These are phyloP conservation scores for Aspergillus bertholletiae DNA, from an alignment of 495 filamentous ascomycete genomes.

Conservation along the genomic window DNA sequence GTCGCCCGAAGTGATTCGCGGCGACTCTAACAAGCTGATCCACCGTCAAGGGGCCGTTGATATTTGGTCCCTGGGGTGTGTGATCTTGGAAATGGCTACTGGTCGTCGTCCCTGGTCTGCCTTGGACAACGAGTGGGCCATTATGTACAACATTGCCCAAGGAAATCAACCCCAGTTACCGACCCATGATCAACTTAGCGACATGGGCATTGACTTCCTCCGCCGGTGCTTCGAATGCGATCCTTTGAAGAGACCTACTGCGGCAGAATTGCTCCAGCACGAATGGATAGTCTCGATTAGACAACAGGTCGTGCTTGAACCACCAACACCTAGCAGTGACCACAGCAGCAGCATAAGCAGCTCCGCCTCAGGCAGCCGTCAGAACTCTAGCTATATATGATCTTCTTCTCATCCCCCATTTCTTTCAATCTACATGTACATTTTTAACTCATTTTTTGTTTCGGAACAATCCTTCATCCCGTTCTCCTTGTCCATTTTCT, in stretches of 20 bases:
- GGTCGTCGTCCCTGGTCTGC: conserved; percentile 94
- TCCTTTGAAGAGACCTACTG: conserved; percentile 71
- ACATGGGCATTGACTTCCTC: conserved; percentile 82
- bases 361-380: conserved; percentile 29
- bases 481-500: background rate
- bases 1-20: conserved; percentile 97
- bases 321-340: conserved; percentile 45
- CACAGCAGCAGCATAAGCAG: conserved; percentile 26
- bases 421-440: background rate
- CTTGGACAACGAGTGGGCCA: conserved; percentile 98
- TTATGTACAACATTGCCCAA: conserved; percentile 99
- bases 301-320: conserved; percentile 55
- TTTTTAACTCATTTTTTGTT: background rate
- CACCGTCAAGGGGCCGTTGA: conserved; percentile 85
- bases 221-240: conserved; percentile 84
- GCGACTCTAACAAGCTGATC: conserved; percentile 51
- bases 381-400: conserved; percentile 32
- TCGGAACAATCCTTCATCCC: background rate
- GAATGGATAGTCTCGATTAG: conserved; percentile 84
- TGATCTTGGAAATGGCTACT: conserved; percentile 96
- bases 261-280: conserved; percentile 88
- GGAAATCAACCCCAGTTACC: conserved; percentile 89
- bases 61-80: conserved; percentile 95
- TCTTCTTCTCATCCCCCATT: background rate
- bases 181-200: conserved; percentile 74